Evolutionary conservation across 108 stramenopile genomes (phyloP).

Genomic region (Discostella stelligeroides): DNA sequence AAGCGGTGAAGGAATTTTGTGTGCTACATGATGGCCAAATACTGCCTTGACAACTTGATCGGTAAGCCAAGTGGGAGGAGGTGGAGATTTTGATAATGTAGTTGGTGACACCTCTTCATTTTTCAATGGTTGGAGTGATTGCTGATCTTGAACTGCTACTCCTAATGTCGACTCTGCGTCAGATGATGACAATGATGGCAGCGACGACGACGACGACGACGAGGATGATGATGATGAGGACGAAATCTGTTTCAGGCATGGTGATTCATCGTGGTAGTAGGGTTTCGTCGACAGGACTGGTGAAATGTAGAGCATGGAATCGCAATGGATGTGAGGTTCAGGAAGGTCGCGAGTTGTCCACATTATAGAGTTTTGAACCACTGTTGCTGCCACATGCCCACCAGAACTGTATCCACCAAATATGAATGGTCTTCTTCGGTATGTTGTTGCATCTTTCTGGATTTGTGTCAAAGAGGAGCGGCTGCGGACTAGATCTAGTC

Average conservation of each 20-base stretch:
- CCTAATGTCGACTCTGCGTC: background rate
- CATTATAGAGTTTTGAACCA: conserved; percentile 39
- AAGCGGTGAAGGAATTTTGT: conserved; percentile 51
- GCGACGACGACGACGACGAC: background rate
- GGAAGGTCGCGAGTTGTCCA: conserved; percentile 42
- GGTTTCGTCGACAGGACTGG: conserved; percentile 48
- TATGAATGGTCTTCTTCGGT: conserved; percentile 25
- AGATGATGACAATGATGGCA: conserved; percentile 22
- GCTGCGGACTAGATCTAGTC: conserved; percentile 4
- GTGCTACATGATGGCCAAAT: conserved; percentile 31
- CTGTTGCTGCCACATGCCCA: conserved; percentile 65
- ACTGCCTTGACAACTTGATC: conserved; percentile 29
- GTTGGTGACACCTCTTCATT: background rate
- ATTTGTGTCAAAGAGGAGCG: background rate
- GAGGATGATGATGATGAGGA: conserved; percentile 14
- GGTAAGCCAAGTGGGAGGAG: conserved; percentile 42
- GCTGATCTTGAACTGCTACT: too few species aligned
- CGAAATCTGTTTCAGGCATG: conserved; percentile 2
- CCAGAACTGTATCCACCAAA: conserved; percentile 75
- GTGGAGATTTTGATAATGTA: conserved; percentile 3
- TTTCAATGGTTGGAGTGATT: background rate
- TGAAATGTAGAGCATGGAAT: conserved; percentile 48
- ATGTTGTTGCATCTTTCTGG: background rate
- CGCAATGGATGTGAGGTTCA: conserved; percentile 23
- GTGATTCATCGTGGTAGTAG: conserved; percentile 15